These are phyloP conservation scores for Eucalyptus victrix DNA, from an alignment of 345 rosid species.

Conservation along the genomic window DNA sequence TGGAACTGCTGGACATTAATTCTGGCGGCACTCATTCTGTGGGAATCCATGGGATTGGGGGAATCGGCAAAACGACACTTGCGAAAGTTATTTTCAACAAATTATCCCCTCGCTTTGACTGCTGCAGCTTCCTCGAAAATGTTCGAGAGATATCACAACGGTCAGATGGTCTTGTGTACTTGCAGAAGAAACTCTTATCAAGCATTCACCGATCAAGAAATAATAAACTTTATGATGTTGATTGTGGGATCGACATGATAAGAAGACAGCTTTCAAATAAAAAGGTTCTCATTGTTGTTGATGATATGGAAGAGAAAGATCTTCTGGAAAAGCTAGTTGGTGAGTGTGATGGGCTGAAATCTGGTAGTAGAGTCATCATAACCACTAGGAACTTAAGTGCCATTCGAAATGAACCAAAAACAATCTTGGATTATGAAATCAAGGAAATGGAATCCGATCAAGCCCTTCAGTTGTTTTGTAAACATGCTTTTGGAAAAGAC, in stretches of 20 bases:
- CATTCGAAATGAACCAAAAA: neutral
- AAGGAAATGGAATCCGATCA: neutral
- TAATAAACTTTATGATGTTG: neutral
- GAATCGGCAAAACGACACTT: neutral
- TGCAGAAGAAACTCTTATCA: neutral
- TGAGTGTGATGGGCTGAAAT: neutral
- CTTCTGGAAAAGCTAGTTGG: neutral
- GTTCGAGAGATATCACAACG: neutral
- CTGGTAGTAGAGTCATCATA: constrained; percentile 4
- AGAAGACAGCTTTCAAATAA: neutral
- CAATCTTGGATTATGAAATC: neutral
- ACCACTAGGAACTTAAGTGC: neutral
- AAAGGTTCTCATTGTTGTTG: neutral
- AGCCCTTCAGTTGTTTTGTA: neutral
- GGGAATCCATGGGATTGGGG: constrained; percentile 7
- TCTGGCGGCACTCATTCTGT: neutral
- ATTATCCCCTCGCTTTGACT: neutral
- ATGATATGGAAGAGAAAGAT: neutral
- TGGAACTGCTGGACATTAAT: neutral
- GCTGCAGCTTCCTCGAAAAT: constrained; percentile 5
- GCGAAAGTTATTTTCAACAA: neutral
- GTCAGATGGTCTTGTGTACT: neutral
- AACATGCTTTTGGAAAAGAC: neutral
- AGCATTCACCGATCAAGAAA: neutral
- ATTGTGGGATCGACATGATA: neutral